Percentiles rank a stretch among this genome's conserved stretches.
Conservation (phyloP, 495 filamentous ascomycete species). For the Astrothelium subdiscretum region DNA sequence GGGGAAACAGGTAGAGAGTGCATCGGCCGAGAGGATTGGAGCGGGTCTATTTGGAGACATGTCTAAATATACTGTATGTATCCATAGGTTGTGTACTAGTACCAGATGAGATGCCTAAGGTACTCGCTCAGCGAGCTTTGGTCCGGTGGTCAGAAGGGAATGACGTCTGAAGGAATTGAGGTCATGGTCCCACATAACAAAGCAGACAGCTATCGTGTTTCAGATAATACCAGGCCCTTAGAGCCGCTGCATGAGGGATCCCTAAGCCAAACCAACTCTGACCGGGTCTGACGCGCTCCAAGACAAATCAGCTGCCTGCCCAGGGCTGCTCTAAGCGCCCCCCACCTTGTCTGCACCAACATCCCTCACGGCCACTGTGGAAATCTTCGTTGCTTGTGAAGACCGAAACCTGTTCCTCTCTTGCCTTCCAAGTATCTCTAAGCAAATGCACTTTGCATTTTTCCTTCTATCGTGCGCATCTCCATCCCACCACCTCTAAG, state of each 20-base stretch:
- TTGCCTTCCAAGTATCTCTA: background rate
- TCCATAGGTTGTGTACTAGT: background rate
- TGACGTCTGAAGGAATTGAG: background rate
- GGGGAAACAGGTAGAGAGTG: background rate
- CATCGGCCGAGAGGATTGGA: background rate
- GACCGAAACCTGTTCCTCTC: background rate
- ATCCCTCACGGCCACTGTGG: background rate
- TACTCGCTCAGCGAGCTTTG: background rate
- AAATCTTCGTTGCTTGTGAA: background rate
- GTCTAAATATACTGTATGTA: background rate
- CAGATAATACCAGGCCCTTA: background rate
- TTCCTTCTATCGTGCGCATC: background rate
- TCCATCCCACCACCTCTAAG: background rate
- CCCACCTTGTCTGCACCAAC: background rate
- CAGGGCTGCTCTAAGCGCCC: background rate
- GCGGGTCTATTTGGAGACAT: background rate
- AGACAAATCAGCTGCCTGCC: background rate
- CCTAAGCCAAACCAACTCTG: background rate
- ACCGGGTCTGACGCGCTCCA: background rate
- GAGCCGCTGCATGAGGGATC: background rate
- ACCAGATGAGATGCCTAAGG: no score
- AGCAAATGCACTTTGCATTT: background rate
- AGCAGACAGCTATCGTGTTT: conserved; percentile 1
- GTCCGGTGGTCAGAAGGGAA: background rate
- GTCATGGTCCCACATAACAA: background rate